Base-by-base conservation (phyloP, 208 protist species). In the Trypanosoma mega region DNA sequence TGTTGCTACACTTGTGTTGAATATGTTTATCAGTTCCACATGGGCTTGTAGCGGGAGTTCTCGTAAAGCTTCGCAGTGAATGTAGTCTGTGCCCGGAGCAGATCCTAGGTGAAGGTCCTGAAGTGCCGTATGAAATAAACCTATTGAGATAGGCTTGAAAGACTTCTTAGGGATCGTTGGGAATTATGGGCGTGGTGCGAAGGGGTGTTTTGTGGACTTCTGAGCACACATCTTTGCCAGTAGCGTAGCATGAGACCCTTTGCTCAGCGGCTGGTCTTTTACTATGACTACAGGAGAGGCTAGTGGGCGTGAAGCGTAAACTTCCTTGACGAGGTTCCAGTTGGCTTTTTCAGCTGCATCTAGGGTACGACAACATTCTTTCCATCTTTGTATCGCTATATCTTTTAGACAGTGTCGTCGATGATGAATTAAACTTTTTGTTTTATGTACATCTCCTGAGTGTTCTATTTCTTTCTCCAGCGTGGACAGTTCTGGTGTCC, bases 1-100 rank as follows among this genome's bases (percentile, higher is more conserved):
- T 0, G 18, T 69, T 6, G 20, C 9, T 23, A 73, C 2, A 33
- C 72, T 78, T 2, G 0, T 27, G 45, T 60, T 78, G 30, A 69
- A 73, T 4, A 69, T 41, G 2, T 11, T 2, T 16, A 77, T 16
- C 12, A 39, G 12, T 12, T 16, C 12, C 8, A 6, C 8, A 16
- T 39, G 12, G 6, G 8, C 34, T 39, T 16, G 6, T 12, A 6
- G 6, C 8, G 8, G 8, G 8, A 39, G 6, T 12, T 39, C 8
- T 39, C 12, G 6, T 16, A 39, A 12, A 16, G 6, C 34, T 12
- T 39, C 34, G 12, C 34, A 39, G 34, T 39, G 34, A 12, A 39
- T 39, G 34, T 39, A 16, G 34, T 39, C 34, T 39, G 6, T 12
- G 6, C 34, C 34, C 8, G 34, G 34, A 12, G 34, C 34, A 39